Evolutionary conservation across 257 asterid species (phyloP), one percentile per base, ranked within the genome.

Genomic region (Solanum tarijense): DNA sequence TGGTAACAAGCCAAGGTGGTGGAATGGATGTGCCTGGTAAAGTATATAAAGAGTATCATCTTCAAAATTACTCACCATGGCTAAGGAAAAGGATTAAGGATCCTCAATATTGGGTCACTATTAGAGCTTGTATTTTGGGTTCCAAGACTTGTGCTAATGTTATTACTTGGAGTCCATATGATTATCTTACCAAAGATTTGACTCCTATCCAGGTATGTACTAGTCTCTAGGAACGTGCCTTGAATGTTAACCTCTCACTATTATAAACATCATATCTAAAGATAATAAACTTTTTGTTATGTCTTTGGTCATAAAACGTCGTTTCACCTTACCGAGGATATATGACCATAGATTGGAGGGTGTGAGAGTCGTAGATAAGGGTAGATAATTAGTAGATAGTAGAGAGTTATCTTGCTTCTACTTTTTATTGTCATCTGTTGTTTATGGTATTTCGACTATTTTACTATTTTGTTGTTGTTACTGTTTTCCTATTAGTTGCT

Each of bases 171-270:
- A 94, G 95, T 9, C 98, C 99, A 9, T 72, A 87, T 86, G 99
- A 97, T 90, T 97, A 96, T 89, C 89, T 93, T 75, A 92, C 92
- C 65, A 95, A 88, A 65, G 93, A 94, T 48, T 86, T 97, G 98
- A 89, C 98, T 71, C 99, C 99, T 11, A 83, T 97, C 81, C 99
- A 96, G 98, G 99, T 97, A 90, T 1, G 8, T 58, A 20, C 12
- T 58, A 55, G n/a, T 58, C n/a, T 58, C 25, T 58, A 55, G 23
- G 9, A 55, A 6, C n/a, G 65, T 55, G n/a, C 23, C 65, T 55
- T 18, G n/a, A 55, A 55, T 55, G n/a, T 6, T 55, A 55, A 55
- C 65, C 65, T 55, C 4, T 55, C n/a, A 18, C 65, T 55, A 18
- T 55, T 52, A 52, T 18, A 55, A 55, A 55, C 3, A 18, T 55